phyloP scores from a whole-genome alignment of 805 yeast species.

The Candida tibetensis region DNA sequence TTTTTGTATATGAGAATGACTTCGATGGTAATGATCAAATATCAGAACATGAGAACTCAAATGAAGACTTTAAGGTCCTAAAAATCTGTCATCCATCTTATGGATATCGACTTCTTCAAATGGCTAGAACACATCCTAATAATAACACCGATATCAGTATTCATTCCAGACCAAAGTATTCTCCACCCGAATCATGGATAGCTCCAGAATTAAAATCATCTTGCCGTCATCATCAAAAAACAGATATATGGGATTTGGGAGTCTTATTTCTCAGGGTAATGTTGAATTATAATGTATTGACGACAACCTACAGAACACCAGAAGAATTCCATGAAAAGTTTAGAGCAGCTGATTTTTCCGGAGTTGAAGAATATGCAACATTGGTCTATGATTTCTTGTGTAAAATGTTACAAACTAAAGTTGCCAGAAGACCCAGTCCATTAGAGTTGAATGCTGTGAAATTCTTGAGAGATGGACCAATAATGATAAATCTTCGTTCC shows the following conservation, averaged over 20 bases:
- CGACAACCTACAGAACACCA: constrained; percentile 55
- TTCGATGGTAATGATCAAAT: constrained; percentile 5
- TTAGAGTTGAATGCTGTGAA: constrained; percentile 80
- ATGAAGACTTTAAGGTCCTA: constrained; percentile 37
- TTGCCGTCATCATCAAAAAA: constrained; percentile 61
- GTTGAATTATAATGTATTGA: constrained; percentile 52
- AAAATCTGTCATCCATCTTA: constrained; percentile 60
- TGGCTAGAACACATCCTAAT: constrained; percentile 25
- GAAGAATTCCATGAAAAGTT: constrained; percentile 34
- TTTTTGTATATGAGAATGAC: constrained; percentile 21
- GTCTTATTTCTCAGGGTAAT: constrained; percentile 53
- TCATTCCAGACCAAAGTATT: constrained; percentile 4
- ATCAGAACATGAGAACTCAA: neutral
- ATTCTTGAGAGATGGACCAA: constrained; percentile 74
- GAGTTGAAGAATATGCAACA: constrained; percentile 65
- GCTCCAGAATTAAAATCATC: constrained; percentile 69
- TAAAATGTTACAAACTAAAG: constrained; percentile 60
- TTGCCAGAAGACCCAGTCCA: constrained; percentile 76
- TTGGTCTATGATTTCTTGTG: constrained; percentile 64
- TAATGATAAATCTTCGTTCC: constrained; percentile 16
- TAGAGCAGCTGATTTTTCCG: constrained; percentile 35
- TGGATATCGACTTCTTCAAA: constrained; percentile 29
- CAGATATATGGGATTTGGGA: constrained; percentile 94
- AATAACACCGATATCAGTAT: neutral
- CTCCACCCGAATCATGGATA: constrained; percentile 50